Evolutionary conservation across 2,329 filamentous ascomycete species (phyloP), one percentile per base, ranked within the genome.

Genomic region (Dendryphion nanum): DNA sequence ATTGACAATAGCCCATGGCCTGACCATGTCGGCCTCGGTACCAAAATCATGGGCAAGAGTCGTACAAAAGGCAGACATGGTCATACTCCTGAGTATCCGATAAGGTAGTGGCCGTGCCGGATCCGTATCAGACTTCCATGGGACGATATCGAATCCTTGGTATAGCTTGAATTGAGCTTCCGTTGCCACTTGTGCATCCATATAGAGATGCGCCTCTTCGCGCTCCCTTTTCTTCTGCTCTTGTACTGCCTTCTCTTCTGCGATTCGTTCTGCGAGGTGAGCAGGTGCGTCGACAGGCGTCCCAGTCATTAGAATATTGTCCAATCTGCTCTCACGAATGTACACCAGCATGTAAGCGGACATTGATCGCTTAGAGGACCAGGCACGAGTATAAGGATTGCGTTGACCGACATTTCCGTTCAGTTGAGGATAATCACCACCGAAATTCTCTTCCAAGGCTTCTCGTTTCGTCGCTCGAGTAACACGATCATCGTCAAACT

Each of bases 331-430:
- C 63, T 95, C 87, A 31, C 93, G 84, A 49, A 98, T 89, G 61
- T 98, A 98, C 2, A 98, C 94, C 74, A 98, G 70, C 93, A 98
- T 98, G 74, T 98, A 98, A 4, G 93, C 94, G 64, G 90, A 98
- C 77, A 83, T 85, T 2, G 80, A 83, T 32, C 81, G 73, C 55
- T 85, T 85, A 3, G 78, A 76, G 3, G 81, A 83, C 63, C 79
- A 75, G 15, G 77, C 78, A 26, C 80, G 70, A 7, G 80, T 81
- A 54, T 83, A 84, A 2, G 79, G 81, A 51, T 83, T 83, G 39
- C 81, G 73, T 40, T 79, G 74, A 34, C 75, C 76, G 21, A 67
- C 48, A n/a, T 71, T 69, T 6, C 79, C 80, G 44, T 82, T 81
- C 6, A 69, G 63, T 32, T 76, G 69, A 37, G 76, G 72, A 59